phyloP scores from a whole-genome alignment of 441 rosid species.

The Erodium trifolium region DNA sequence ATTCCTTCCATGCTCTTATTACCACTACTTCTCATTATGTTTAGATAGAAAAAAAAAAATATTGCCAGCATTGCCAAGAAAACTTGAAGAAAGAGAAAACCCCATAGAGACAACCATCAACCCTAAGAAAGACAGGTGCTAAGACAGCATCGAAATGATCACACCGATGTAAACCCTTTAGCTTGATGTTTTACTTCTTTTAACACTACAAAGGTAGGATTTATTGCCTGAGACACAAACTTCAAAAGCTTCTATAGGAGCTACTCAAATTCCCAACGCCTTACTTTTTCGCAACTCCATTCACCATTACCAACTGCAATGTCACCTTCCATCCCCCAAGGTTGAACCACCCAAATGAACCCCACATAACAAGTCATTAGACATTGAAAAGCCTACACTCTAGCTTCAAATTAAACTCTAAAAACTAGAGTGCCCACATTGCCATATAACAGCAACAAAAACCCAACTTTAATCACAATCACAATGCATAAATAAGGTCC shows the following conservation, averaged over 20 bases:
- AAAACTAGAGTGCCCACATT: slow-evolving; percentile 3
- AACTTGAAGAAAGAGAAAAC: no score
- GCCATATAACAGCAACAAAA: neutral
- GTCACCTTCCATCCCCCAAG: neutral
- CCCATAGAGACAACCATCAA: neutral
- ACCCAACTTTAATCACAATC: neutral
- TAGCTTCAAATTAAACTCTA: slow-evolving; percentile 3
- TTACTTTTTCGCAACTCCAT: neutral
- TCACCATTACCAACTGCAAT: neutral
- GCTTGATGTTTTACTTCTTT: neutral
- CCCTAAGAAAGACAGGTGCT: neutral
- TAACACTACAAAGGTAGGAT: neutral
- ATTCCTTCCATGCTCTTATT: no score
- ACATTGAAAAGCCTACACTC: neutral
- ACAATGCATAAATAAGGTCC: slow-evolving; percentile 9
- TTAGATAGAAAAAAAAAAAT: no score
- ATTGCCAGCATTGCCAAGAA: no score
- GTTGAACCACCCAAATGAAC: slow-evolving; percentile 1
- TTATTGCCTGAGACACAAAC: neutral
- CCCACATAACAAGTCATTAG: neutral
- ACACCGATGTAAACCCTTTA: neutral
- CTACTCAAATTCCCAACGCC: neutral
- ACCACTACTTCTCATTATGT: no score
- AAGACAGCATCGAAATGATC: neutral
- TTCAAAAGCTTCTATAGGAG: neutral